Conservation (phyloP, 2,329 filamentous ascomycete genomes). For the Alternaria dauci region DNA sequence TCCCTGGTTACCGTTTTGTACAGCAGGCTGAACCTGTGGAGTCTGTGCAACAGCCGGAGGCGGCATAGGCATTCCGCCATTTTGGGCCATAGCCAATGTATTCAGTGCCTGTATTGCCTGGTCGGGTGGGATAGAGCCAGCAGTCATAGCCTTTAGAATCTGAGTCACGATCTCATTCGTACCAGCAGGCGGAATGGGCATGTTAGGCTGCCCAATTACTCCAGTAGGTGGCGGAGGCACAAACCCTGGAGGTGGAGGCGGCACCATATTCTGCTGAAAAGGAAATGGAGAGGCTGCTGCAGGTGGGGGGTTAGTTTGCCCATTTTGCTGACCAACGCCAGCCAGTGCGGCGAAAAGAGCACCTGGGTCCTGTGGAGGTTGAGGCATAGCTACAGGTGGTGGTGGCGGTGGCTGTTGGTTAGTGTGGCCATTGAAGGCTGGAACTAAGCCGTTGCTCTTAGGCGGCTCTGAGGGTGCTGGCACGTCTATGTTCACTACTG, state of each 20-base stretch:
- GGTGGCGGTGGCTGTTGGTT: constrained; percentile 36
- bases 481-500: constrained; percentile 22
- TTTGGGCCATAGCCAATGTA: constrained; percentile 38
- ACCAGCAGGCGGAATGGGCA: constrained; percentile 36
- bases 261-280: constrained; percentile 41
- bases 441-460: constrained; percentile 32
- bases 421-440: constrained; percentile 34
- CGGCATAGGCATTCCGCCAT: constrained; percentile 37
- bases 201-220: constrained; percentile 31
- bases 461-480: constrained; percentile 41
- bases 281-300: constrained; percentile 36
- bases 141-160: constrained; percentile 46
- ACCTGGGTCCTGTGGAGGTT: constrained; percentile 38
- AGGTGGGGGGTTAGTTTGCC: constrained; percentile 39
- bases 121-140: constrained; percentile 45
- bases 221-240: constrained; percentile 39
- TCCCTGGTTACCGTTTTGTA: constrained; percentile 32
- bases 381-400: constrained; percentile 27
- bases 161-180: constrained; percentile 42
- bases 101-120: constrained; percentile 47
- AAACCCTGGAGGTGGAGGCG: constrained; percentile 45
- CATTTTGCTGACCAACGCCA: constrained; percentile 40
- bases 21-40: constrained; percentile 27
- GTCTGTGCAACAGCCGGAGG: constrained; percentile 25
- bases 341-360: constrained; percentile 48